phyloP scores from a whole-genome alignment of 352 stramenopile species.

The Pythium insidiosum region DNA sequence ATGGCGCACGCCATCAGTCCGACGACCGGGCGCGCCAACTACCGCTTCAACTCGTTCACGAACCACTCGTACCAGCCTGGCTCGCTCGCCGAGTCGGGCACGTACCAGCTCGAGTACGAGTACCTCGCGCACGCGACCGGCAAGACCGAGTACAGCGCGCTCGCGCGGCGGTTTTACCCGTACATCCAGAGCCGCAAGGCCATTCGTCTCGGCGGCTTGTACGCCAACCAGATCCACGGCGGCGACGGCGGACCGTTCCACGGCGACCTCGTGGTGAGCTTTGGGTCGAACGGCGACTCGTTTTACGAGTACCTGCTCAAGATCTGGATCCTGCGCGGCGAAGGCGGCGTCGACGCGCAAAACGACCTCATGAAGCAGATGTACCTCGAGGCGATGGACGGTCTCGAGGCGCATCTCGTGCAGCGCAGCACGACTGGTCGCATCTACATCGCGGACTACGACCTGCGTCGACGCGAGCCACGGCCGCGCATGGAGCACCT shows the following conservation, averaged over 20 bases:
- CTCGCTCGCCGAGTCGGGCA: slow-evolving; percentile 61
- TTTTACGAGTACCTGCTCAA: slow-evolving; percentile 99
- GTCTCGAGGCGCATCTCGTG: slow-evolving; percentile 89
- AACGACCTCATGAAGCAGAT: slow-evolving; percentile 62
- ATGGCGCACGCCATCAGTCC: slow-evolving; percentile 89
- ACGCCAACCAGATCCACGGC: slow-evolving; percentile 71
- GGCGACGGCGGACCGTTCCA: slow-evolving; percentile 5
- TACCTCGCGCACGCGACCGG: slow-evolving; percentile 75
- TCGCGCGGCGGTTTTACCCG: slow-evolving; percentile 63
- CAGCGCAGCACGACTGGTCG: slow-evolving; percentile 43
- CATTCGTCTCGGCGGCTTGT: slow-evolving; percentile 77
- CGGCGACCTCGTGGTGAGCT: slow-evolving; percentile 44
- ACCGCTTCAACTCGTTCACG: slow-evolving; percentile 81
- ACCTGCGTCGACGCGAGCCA: slow-evolving; percentile 19
- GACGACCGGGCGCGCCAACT: slow-evolving; percentile 84
- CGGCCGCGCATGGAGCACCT: slow-evolving; percentile 94
- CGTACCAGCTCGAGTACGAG: slow-evolving; percentile 79
- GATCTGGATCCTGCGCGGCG: slow-evolving; percentile 92
- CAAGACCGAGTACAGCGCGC: slow-evolving; percentile 56
- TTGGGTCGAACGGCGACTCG: slow-evolving; percentile 94
- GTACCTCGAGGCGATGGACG: slow-evolving; percentile 92
- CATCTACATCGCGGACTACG: slow-evolving; percentile 49
- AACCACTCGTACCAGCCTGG: slow-evolving; percentile 38
- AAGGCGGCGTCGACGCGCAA: too few relatives aligned
- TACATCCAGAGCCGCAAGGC: slow-evolving; percentile 19